Evolutionary conservation across 192 early-diverging fungal genomes (phyloP).

Genomic region (Podila epicladia): DNA sequence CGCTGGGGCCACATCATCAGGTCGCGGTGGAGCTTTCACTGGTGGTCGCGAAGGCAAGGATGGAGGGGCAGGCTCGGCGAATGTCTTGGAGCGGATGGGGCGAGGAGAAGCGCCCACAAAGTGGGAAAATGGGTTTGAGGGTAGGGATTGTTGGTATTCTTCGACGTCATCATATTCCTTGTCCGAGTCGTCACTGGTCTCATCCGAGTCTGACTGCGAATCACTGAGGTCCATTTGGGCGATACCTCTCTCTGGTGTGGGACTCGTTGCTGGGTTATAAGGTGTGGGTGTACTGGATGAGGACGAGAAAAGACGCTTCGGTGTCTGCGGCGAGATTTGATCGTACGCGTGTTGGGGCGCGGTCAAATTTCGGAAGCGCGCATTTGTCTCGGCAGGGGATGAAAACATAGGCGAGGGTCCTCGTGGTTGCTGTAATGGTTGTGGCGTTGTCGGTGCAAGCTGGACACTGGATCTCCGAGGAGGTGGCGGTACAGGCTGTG

Average conservation of each 20-base stretch:
- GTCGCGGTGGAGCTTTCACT: slow-evolving; percentile 4
- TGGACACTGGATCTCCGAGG: slow-evolving; percentile 40
- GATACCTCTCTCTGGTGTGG: slow-evolving; percentile 31
- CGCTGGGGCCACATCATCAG: slow-evolving; percentile 27
- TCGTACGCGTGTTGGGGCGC: slow-evolving; percentile 47
- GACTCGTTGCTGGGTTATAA: slow-evolving; percentile 24
- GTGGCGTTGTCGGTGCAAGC: slow-evolving; percentile 3
- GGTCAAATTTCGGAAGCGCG: slow-evolving; percentile 42
- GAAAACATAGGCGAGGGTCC: slow-evolving; percentile 33
- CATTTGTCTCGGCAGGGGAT: slow-evolving; percentile 29
- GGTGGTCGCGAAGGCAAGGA: slow-evolving; percentile 38
- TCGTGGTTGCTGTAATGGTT: slow-evolving; percentile 15
- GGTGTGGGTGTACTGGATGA: slow-evolving; percentile 5
- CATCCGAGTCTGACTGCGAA: slow-evolving; percentile 45
- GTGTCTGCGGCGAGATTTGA: slow-evolving; percentile 23
- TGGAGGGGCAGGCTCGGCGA: slow-evolving; percentile 6
- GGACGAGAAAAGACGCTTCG: slow-evolving; percentile 41
- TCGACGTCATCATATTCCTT: slow-evolving; percentile 46
- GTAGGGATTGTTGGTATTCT: slow-evolving; percentile 11
- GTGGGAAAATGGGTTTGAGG: slow-evolving; percentile 27
- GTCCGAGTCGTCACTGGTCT: slow-evolving; percentile 49
- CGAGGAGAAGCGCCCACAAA: slow-evolving; percentile 22
- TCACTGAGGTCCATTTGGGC: slow-evolving; percentile 43
- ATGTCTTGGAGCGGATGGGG: slow-evolving; percentile 12
- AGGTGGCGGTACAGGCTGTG: slow-evolving; percentile 43